Percentiles rank a stretch among this genome's conserved stretches.
These are phyloP conservation scores for Euptelea pleiosperma DNA, from an alignment of 164 flowering plant genomes.

Conservation along the genomic window DNA sequence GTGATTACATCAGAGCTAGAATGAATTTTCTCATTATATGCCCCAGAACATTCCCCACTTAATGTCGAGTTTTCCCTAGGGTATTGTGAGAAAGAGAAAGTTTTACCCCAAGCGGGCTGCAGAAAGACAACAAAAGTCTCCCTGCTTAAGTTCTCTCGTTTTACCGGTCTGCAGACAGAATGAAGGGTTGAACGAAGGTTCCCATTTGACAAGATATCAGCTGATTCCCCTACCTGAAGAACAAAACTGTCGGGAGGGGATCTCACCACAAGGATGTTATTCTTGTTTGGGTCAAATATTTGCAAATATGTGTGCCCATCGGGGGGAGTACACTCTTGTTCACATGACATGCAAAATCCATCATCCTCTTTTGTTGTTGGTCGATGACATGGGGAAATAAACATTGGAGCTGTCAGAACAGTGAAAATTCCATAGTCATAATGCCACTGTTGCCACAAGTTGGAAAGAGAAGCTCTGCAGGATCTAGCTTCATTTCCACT, in stretches of 20 bases:
- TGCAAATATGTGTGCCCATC: slow-evolving; percentile 62
- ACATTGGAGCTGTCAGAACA: slow-evolving; percentile 72
- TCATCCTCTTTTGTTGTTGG: slow-evolving; percentile 14
- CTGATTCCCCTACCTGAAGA: slow-evolving; percentile 93
- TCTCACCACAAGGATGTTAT: slow-evolving; percentile 44
- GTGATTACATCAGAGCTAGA: slow-evolving; percentile 3
- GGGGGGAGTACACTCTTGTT: slow-evolving; percentile 39
- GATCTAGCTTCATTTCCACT: slow-evolving; percentile 17
- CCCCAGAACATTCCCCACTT: slow-evolving; percentile 2
- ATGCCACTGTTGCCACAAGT: slow-evolving; percentile 97
- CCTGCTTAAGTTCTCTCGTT: slow-evolving; percentile 50
- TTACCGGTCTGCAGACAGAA: slow-evolving; percentile 57
- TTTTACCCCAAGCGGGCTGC: slow-evolving; percentile 89
- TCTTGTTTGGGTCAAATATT: slow-evolving; percentile 54
- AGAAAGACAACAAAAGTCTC: slow-evolving; percentile 89
- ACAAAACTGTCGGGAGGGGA: slow-evolving; percentile 62
- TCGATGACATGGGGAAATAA: slow-evolving; percentile 27
- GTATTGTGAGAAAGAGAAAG: slow-evolving; percentile 43
- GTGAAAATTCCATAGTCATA: slow-evolving; percentile 94
- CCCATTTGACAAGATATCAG: slow-evolving; percentile 81
- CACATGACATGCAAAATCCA: slow-evolving; percentile 12
- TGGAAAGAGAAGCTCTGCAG: slow-evolving; percentile 21
- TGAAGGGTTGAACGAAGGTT: slow-evolving; percentile 88
- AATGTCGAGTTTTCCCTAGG: slow-evolving; percentile 13
- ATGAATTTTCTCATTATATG: slow-evolving; percentile 9